Evolutionary conservation across 805 yeast genomes (phyloP).

Genomic region (Saturnispora sanitii): DNA sequence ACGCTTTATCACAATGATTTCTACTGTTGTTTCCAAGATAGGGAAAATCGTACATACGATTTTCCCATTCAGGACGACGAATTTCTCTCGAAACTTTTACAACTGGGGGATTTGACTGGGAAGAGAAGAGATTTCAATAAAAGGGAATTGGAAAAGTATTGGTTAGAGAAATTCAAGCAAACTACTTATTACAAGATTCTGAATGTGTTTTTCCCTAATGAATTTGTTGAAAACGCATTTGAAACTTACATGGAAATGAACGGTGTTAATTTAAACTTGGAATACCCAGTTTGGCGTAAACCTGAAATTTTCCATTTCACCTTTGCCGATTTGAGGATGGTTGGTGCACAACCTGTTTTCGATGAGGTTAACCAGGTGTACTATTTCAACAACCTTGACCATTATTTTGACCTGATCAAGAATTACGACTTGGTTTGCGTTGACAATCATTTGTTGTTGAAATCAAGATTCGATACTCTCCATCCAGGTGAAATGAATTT

Average conservation of each 20-base stretch:
- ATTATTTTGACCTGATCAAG: not conserved
- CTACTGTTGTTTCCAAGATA: no score
- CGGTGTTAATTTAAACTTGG: no score
- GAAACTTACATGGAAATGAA: constrained; percentile 8
- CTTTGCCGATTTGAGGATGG: not conserved
- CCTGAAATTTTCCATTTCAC: constrained; percentile 14
- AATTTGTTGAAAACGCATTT: no score
- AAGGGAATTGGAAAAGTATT: constrained; percentile 8
- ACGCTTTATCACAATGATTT: no score
- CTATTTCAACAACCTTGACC: not conserved
- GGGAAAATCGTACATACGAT: not conserved
- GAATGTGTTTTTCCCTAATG: no score
- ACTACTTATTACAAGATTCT: no score
- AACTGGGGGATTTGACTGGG: constrained; percentile 20
- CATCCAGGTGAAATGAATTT: not conserved
- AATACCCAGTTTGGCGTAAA: constrained; percentile 18
- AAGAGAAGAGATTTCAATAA: constrained; percentile 14
- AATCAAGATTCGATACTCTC: not conserved
- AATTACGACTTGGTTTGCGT: not conserved
- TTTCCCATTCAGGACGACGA: constrained; percentile 17
- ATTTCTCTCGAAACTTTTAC: constrained; percentile 15
- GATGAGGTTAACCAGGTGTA: not conserved
- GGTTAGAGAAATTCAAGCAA: constrained; percentile 10
- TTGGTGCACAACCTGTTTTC: not conserved
- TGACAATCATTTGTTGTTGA: not conserved